Evolutionary conservation across 2,329 filamentous ascomycete genomes (phyloP), one percentile per base, ranked within the genome.

Genomic region (Zopfia rhizophila): DNA sequence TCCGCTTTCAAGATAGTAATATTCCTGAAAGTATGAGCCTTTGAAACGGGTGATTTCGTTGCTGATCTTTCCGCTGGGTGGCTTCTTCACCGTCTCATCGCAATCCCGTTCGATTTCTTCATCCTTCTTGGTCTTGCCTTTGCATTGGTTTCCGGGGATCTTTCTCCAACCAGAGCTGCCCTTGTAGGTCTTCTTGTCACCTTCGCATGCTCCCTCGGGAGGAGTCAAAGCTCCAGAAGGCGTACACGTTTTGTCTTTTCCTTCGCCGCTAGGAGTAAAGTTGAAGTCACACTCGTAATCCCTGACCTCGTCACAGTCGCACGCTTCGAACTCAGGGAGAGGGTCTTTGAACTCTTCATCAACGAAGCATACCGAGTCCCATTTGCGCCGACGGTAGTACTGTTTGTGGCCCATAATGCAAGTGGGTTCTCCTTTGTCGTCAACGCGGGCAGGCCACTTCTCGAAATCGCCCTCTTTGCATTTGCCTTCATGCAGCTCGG

Each of bases 221-320:
- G 85, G 76, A 2, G 78, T 69, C 30, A 96, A 70, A 3, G 82
- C 76, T 0, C 83, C 85, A 18, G 79, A 82, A 6, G 82, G 80
- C 17, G 85, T 78, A 67, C 94, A 97, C 51, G 87, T 80, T 39
- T 82, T 80, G 51, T 93, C 84, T 28, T 66, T 65, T 31, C 64
- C 69, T 24, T 60, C 47, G 16, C 66, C 65, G 14, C 54, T 50
- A 7, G 66, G 83, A 48, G 85, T 77, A 68, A 96, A 97, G 70
- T 96, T 95, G 78, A 89, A 96, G 67, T 97, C 93, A 69, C 94
- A 99, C 74, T 99, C 94, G 68, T 96, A 99, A 70, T 99, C 95
- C 14, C 60, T 51, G 23, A 80, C 78, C 45, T 88, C 84, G 1
- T 86, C 85, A 72, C 94, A 99, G 28, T 90, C 84, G 77, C 94